Evolutionary conservation across 2,329 filamentous ascomycete genomes (phyloP).

Genomic region (Alternaria conjuncta): DNA sequence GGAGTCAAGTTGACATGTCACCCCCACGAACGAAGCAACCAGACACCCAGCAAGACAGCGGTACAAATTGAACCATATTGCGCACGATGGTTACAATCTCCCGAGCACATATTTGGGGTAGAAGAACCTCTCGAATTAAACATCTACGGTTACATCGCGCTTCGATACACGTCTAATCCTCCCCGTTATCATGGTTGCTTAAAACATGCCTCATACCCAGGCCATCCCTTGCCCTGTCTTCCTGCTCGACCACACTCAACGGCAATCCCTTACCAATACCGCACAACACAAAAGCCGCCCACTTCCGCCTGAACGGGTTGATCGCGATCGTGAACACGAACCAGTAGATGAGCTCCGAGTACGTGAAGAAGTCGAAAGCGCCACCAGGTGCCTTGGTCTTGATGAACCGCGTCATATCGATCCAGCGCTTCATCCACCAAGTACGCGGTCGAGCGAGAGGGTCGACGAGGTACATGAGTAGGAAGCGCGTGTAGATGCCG

Average conservation of each 20-base stretch:
- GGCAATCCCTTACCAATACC: constrained; percentile 74
- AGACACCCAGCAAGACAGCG: background rate
- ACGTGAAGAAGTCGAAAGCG: constrained; percentile 90
- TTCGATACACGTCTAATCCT: background rate
- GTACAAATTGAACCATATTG: background rate
- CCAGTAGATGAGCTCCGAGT: constrained; percentile 85
- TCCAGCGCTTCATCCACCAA: constrained; percentile 83
- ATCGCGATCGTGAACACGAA: constrained; percentile 78
- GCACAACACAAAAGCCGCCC: constrained; percentile 82
- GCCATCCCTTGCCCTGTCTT: constrained; percentile 66
- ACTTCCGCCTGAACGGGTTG: constrained; percentile 91
- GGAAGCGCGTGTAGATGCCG: constrained; percentile 83
- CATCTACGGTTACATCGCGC: background rate
- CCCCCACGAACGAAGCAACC: background rate
- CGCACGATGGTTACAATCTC: background rate
- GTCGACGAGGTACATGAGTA: constrained; percentile 86
- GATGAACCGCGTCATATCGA: constrained; percentile 78
- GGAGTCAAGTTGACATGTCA: background rate
- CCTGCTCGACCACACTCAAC: constrained; percentile 68
- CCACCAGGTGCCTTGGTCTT: constrained; percentile 71
- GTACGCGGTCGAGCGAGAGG: constrained; percentile 74
- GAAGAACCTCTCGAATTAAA: background rate
- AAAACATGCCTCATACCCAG: constrained; percentile 49
- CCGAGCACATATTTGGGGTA: background rate
- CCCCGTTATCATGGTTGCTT: background rate